Evolutionary conservation across 2,329 filamentous ascomycete genomes (phyloP).

Genomic region (Sporothrix pallida): DNA sequence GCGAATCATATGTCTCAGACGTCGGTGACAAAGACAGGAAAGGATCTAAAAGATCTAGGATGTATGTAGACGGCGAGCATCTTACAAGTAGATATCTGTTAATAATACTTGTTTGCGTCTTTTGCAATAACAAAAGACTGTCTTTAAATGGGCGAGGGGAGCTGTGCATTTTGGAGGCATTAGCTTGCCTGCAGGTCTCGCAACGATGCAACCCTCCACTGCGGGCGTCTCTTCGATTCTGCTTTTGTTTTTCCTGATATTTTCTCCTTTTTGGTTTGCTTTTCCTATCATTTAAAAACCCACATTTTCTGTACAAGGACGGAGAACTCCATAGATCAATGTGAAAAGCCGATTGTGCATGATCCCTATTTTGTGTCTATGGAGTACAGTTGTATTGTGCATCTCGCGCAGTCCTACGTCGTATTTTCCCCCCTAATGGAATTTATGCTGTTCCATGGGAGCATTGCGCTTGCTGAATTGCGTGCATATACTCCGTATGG

Average conservation of each 20-base stretch:
- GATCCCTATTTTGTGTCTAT: background rate
- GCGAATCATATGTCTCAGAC: background rate
- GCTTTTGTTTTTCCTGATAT: background rate
- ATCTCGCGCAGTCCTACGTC: conserved; percentile 8
- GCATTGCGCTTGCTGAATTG: background rate
- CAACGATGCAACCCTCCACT: conserved; percentile 22
- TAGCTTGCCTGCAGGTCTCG: conserved; percentile 24
- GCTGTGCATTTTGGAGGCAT: background rate
- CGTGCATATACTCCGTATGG: background rate
- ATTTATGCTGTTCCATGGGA: conserved; percentile 13
- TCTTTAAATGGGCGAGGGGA: background rate
- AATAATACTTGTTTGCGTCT: too few relatives aligned
- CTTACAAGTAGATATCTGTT: too few relatives aligned
- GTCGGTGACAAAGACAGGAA: background rate
- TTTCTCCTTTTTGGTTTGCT: background rate
- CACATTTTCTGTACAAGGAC: background rate
- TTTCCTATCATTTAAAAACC: background rate
- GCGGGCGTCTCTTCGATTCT: background rate
- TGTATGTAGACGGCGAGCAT: background rate
- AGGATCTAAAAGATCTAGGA: background rate
- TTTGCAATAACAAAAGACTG: background rate
- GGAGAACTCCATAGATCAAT: background rate
- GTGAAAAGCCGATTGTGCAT: conserved; percentile 3
- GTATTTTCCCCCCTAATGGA: background rate
- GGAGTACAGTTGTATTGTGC: background rate